Evolutionary conservation across 1,284 basidiomycete genomes (phyloP).

Genomic region (Boletellus deceptivus): DNA sequence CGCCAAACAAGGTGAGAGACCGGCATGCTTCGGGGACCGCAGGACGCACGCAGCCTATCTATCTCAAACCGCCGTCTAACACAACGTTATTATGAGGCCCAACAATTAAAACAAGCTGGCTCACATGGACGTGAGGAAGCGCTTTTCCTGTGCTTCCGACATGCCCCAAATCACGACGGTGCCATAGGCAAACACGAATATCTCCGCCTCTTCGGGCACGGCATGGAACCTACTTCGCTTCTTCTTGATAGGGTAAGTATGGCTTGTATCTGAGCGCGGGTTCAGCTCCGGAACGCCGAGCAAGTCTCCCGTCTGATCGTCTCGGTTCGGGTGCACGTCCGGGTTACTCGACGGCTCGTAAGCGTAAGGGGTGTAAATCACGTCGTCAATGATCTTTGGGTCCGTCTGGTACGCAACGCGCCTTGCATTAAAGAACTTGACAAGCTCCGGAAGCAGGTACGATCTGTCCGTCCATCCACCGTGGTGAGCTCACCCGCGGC

Average conservation of each 20-base stretch:
- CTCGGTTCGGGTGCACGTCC: constrained; percentile 26
- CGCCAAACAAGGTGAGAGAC: constrained; percentile 6
- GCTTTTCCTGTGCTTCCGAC: constrained; percentile 88
- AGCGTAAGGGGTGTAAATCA: constrained; percentile 80
- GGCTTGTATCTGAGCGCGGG: constrained; percentile 32
- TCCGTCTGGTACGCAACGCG: constrained; percentile 81
- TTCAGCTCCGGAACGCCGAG: constrained; percentile 70
- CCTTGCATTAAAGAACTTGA: constrained; percentile 86
- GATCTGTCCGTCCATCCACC: constrained; percentile 49
- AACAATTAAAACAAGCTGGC: constrained; percentile 28
- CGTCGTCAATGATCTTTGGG: constrained; percentile 78
- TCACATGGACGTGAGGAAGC: constrained; percentile 85
- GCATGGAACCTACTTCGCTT: constrained; percentile 66
- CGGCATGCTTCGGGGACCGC: constrained; percentile 1
- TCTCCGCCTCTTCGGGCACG: constrained; percentile 73
- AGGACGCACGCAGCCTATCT: constrained; percentile 70
- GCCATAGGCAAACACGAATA: constrained; percentile 93
- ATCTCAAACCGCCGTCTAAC: constrained; percentile 88
- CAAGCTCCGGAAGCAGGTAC: constrained; percentile 83
- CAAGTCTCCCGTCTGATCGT: constrained; percentile 55
- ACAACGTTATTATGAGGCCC: constrained; percentile 12
- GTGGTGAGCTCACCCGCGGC: not conserved
- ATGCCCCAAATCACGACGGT: constrained; percentile 97
- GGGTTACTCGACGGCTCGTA: constrained; percentile 49
- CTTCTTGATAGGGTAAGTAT: constrained; percentile 38